A percentile compares a stretch with the other conserved stretches of the same genome.
phyloP scores from a whole-genome alignment of 2,329 filamentous ascomycete genomes.

The Botrytis cinerea region DNA sequence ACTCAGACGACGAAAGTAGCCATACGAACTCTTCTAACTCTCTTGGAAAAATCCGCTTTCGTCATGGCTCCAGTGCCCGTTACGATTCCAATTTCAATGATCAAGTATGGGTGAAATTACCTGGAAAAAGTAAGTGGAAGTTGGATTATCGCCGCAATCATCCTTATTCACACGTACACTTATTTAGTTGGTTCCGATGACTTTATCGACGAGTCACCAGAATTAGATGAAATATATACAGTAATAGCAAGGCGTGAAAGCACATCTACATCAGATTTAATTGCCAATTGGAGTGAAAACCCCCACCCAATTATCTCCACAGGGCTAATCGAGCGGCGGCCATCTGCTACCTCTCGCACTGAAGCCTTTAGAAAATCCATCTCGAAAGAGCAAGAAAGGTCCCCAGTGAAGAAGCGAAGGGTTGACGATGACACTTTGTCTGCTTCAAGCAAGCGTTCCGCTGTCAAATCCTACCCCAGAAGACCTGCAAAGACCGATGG shows the following conservation, averaged over 20 bases:
- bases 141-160: background rate
- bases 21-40: slow-evolving; percentile 6
- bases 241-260: slow-evolving; percentile 16
- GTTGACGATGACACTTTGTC: slow-evolving; percentile 21
- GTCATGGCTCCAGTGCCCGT: slow-evolving; percentile 42
- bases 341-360: background rate
- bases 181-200: slow-evolving; percentile 30
- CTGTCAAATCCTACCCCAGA: slow-evolving; percentile 18
- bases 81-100: slow-evolving; percentile 41
- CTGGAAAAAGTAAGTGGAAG: slow-evolving; percentile 35
- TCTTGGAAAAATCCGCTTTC: slow-evolving; percentile 34
- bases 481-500: slow-evolving; percentile 10
- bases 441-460: slow-evolving; percentile 10
- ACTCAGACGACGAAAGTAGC: slow-evolving; percentile 10
- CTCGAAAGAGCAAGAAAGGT: slow-evolving; percentile 7
- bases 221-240: slow-evolving; percentile 31
- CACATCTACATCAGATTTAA: background rate
- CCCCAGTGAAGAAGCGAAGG: slow-evolving; percentile 22
- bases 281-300: background rate
- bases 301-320: background rate
- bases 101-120: slow-evolving; percentile 41
- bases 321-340: background rate
- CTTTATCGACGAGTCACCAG: slow-evolving; percentile 32
- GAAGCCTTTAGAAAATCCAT: slow-evolving; percentile 1
- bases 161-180: background rate